These are phyloP conservation scores for Fonsecaea pedrosoi DNA, from an alignment of 2,329 filamentous ascomycete species.

Conservation along the genomic window DNA sequence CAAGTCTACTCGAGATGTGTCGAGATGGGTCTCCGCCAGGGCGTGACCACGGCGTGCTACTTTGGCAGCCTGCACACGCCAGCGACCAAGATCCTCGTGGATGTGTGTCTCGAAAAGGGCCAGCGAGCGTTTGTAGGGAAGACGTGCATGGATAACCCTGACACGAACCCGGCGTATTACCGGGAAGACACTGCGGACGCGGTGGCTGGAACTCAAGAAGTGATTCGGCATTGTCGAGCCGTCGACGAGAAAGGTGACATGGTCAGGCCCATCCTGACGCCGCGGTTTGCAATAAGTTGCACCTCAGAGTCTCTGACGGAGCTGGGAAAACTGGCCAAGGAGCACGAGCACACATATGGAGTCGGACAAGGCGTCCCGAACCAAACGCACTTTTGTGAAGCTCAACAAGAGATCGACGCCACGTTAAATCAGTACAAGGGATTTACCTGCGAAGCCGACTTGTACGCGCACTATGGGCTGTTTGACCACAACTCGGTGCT, in stretches of 20 bases:
- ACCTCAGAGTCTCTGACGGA: slow-evolving; percentile 58
- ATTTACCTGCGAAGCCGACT: slow-evolving; percentile 62
- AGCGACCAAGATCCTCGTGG: slow-evolving; percentile 64
- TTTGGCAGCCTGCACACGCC: slow-evolving; percentile 64
- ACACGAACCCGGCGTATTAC: slow-evolving; percentile 48
- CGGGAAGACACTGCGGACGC: slow-evolving; percentile 39
- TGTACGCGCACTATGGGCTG: slow-evolving; percentile 64
- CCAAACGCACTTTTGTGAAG: slow-evolving; percentile 70
- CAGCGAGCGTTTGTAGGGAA: slow-evolving; percentile 69
- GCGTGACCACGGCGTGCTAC: slow-evolving; percentile 68
- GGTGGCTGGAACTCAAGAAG: slow-evolving; percentile 39
- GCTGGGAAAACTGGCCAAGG: slow-evolving; percentile 59
- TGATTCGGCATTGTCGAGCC: slow-evolving; percentile 49
- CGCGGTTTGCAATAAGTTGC: slow-evolving; percentile 66
- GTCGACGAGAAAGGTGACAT: slow-evolving; percentile 54
- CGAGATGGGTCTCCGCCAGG: slow-evolving; percentile 65
- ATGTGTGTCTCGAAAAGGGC: slow-evolving; percentile 59
- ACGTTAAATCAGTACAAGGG: slow-evolving; percentile 61
- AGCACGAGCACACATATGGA: slow-evolving; percentile 47
- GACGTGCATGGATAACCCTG: slow-evolving; percentile 64
- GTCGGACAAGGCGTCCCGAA: slow-evolving; percentile 51
- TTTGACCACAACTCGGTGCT: slow-evolving; percentile 62
- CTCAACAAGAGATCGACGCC: slow-evolving; percentile 61
- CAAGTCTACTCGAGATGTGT: slow-evolving; percentile 62
- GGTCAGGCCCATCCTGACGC: slow-evolving; percentile 59